Percentiles rank a stretch among this genome's conserved stretches.
Evolutionary conservation across 1,284 basidiomycete genomes (phyloP).

Genomic region (Serendipita sp.): DNA sequence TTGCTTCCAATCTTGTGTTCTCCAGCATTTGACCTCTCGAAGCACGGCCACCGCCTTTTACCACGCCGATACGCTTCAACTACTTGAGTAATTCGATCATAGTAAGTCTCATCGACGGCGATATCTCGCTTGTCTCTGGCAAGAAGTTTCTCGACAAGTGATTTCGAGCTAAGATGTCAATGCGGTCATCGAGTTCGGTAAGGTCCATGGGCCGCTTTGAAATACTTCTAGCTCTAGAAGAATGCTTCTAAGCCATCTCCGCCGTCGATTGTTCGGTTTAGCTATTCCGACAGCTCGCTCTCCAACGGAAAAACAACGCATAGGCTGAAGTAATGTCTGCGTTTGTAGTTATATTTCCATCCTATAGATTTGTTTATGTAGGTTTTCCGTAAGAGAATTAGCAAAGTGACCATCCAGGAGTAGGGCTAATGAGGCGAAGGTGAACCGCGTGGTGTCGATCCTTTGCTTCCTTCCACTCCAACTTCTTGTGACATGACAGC

Average conservation of each 20-base stretch:
- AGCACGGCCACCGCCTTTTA: conserved; percentile 76
- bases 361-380: neutral
- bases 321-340: neutral
- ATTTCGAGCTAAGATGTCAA: conserved; percentile 72
- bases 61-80: conserved; percentile 62
- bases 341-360: neutral
- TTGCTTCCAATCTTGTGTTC: conserved; percentile 70
- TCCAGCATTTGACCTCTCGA: conserved; percentile 87
- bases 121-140: conserved; percentile 71
- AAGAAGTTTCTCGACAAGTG: conserved; percentile 73
- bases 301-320: neutral
- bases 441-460: neutral
- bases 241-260: conserved; percentile 21
- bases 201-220: conserved; percentile 27
- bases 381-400: neutral
- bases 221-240: conserved; percentile 34
- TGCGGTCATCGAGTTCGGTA: conserved; percentile 56
- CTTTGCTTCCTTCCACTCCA: neutral
- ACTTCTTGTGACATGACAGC: neutral
- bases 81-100: conserved; percentile 54
- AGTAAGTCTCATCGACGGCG: conserved; percentile 24
- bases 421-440: neutral
- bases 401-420: neutral
- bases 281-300: conserved; percentile 16
- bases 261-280: conserved; percentile 19